Evolutionary conservation across 768 basidiomycete genomes (phyloP), one percentile per base, ranked within the genome.

Genomic region (Sarcodon aspratus): DNA sequence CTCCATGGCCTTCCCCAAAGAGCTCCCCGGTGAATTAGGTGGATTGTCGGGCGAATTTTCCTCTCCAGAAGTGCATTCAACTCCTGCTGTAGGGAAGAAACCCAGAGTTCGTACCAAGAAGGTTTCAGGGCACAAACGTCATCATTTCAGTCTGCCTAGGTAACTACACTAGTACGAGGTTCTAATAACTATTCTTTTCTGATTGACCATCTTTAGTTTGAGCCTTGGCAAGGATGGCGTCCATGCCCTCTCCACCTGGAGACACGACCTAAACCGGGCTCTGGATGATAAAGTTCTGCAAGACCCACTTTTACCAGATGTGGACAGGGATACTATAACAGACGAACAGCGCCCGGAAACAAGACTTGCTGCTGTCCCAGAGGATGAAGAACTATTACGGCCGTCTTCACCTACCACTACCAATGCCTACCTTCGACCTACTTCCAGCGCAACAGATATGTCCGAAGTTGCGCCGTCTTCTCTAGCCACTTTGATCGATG

Each of bases 71-170:
- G 57, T 75, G 36, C 76, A 81, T 49, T 81, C 82, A 11, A 84
- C 81, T 3, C 80, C 82, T n/a, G 72, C 72, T 63, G 63, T 40
- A 60, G 49, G 63, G 42, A 54, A 53, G 9, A 52, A 53, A 47
- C 27, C 33, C 3, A 40, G 47, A 59, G 44, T 62, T 60, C 48
- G 60, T 47, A 46, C 66, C 13, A 57, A 67, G 59, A 81, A 77
- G 61, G 64, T 60, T 32, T 74, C 77, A 32, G 62, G 61, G 40
- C 80, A 81, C 63, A 80, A 75, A 62, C 73, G 70, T 55, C 74
- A 78, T 45, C 79, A 80, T 55, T 76, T 76, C 62, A 82, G 82
- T 66, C 66, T 85, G 49, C 79, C 82, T 1, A 83, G 81, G 81
- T 80, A 62, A 46, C 71, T 11, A 48, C 43, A 42, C 33, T 48